phyloP scores from a whole-genome alignment of 345 rosid genomes.

The Corchorus olitorius region DNA sequence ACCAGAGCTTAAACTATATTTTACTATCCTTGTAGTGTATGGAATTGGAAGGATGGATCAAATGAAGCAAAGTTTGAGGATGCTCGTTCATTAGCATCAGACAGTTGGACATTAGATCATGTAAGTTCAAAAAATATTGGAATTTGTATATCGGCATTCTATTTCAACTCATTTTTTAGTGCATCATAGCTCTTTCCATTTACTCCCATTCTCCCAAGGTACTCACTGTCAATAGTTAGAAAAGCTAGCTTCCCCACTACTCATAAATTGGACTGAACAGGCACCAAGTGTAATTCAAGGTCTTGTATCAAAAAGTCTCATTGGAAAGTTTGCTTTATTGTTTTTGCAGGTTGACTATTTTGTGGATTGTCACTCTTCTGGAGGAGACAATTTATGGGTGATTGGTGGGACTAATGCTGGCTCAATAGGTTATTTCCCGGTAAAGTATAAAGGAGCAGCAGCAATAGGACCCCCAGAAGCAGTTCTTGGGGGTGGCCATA shows the following conservation, averaged over 20 bases:
- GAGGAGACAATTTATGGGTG: constrained; percentile 78
- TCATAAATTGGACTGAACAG: neutral
- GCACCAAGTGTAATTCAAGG: neutral
- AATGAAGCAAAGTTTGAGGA: constrained; percentile 63
- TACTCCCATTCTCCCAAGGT: no score
- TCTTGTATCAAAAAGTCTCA: neutral
- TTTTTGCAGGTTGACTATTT: constrained; percentile 87
- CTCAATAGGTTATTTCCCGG: constrained; percentile 79
- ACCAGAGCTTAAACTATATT: constrained; percentile 1
- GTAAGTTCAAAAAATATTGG: constrained; percentile 34
- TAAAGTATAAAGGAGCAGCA: constrained; percentile 43
- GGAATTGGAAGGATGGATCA: constrained; percentile 78
- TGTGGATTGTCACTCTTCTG: constrained; percentile 74
- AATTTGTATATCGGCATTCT: neutral
- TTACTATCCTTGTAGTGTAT: constrained; percentile 48
- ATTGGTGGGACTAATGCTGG: constrained; percentile 85
- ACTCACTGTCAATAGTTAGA: neutral
- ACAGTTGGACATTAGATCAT: constrained; percentile 66
- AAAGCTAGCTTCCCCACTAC: neutral
- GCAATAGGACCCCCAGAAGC: constrained; percentile 68
- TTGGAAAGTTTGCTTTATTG: neutral
- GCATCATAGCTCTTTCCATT: neutral
- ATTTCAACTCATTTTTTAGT: neutral
- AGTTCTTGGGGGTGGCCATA: constrained; percentile 82
- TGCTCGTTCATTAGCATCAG: constrained; percentile 81